These are phyloP conservation scores for Nemania sp. DNA, from an alignment of 2,329 filamentous ascomycete genomes.

Conservation along the genomic window DNA sequence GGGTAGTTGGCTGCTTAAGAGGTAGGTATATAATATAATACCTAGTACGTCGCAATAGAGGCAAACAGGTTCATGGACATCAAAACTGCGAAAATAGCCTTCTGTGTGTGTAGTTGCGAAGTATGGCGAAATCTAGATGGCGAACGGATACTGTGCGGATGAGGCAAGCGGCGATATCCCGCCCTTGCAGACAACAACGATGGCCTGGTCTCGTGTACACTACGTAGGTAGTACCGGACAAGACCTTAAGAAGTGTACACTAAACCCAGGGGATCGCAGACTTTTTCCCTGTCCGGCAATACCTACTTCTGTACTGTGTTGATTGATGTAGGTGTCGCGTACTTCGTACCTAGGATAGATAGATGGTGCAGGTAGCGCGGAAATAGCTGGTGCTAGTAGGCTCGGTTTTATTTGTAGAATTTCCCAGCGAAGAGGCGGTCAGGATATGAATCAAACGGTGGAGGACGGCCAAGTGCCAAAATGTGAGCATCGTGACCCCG, in stretches of 20 bases:
- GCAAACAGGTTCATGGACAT: background rate
- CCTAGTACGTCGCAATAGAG: background rate
- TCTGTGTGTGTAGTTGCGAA: background rate
- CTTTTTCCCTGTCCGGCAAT: no score
- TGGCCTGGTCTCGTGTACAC: background rate
- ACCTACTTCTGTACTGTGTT: background rate
- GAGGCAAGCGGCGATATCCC: background rate
- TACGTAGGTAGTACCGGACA: background rate
- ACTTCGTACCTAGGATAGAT: background rate
- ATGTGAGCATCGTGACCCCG: constrained; percentile 37
- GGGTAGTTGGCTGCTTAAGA: background rate
- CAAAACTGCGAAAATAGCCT: background rate
- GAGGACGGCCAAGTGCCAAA: constrained; percentile 23
- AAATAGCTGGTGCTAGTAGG: constrained; percentile 3
- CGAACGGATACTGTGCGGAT: constrained; percentile 14
- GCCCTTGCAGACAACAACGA: background rate
- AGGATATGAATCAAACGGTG: constrained; percentile 21
- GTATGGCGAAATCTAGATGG: constrained; percentile 2
- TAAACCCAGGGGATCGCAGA: background rate
- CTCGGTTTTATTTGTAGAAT: constrained; percentile 26
- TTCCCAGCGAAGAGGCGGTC: constrained; percentile 38
- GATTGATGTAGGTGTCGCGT: background rate
- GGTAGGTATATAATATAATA: no score
- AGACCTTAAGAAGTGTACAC: background rate
- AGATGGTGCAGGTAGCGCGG: constrained; percentile 9